A percentile compares a stretch with the other conserved stretches of the same genome.
These are phyloP conservation scores for Lolium multiflorum DNA, from an alignment of 176 grass and related monocot species.

Conservation along the genomic window DNA sequence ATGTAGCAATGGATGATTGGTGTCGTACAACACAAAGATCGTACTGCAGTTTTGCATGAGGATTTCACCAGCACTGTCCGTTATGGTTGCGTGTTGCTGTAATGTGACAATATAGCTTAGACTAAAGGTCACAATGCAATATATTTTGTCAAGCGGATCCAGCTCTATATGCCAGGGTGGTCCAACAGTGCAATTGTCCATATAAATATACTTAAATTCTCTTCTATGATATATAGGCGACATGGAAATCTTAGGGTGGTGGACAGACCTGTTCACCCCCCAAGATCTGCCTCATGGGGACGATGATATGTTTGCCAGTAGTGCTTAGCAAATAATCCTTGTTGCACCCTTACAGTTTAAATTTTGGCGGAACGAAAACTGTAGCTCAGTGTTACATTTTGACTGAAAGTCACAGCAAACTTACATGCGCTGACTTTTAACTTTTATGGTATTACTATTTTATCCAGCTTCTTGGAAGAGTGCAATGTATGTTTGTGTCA, in stretches of 20 bases:
- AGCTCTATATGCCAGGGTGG: too few relatives aligned
- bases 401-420: neutral
- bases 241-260: too few relatives aligned
- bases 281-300: neutral
- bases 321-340: neutral
- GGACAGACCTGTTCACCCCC: too few relatives aligned
- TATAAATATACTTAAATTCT: too few relatives aligned
- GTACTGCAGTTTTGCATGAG: neutral
- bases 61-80: neutral
- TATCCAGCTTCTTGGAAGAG: neutral
- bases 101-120: neutral
- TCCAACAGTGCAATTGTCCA: too few relatives aligned
- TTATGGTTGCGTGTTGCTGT: neutral
- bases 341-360: neutral
- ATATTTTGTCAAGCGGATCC: too few relatives aligned
- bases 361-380: neutral
- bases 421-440: neutral
- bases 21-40: neutral
- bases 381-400: neutral
- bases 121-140: neutral
- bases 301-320: neutral
- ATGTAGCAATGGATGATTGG: constrained; percentile 32
- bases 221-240: too few relatives aligned
- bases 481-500: neutral
- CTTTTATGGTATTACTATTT: neutral